Percentiles rank a stretch among this genome's conserved stretches.
Evolutionary conservation across 768 basidiomycete species (phyloP).

Genomic region (Naganishia friedmannii): DNA sequence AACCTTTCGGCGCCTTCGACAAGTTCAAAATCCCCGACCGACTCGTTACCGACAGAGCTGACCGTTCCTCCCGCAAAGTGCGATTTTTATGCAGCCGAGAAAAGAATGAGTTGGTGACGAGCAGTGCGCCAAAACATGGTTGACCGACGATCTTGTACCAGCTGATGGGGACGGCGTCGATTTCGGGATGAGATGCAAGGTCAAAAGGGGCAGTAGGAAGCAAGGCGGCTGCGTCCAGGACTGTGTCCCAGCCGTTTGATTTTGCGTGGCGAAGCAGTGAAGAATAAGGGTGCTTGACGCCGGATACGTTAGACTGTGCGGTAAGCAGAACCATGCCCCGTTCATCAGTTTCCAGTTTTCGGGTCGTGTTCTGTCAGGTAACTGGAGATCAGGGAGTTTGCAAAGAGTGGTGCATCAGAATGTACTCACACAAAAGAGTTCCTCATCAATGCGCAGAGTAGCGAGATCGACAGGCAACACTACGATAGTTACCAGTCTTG

Average conservation of each 20-base stretch:
- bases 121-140: slow-evolving; percentile 77
- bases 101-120: slow-evolving; percentile 71
- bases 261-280: slow-evolving; percentile 65
- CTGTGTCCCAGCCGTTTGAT: slow-evolving; percentile 66
- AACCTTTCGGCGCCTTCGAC: background rate
- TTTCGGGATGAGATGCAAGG: slow-evolving; percentile 60
- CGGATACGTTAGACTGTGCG: slow-evolving; percentile 77
- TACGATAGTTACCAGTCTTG: background rate
- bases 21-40: slow-evolving; percentile 58
- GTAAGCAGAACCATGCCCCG: slow-evolving; percentile 54
- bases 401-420: background rate
- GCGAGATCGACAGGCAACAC: background rate
- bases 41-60: slow-evolving; percentile 44
- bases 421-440: background rate
- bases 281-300: slow-evolving; percentile 65
- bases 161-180: slow-evolving; percentile 77
- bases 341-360: background rate
- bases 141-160: slow-evolving; percentile 91
- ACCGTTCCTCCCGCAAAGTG: slow-evolving; percentile 4
- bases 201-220: slow-evolving; percentile 70
- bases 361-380: background rate
- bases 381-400: background rate
- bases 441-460: background rate
- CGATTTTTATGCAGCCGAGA: slow-evolving; percentile 52
- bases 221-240: slow-evolving; percentile 79